Base-by-base conservation (phyloP, 2,329 filamentous ascomycete genomes). In the Plenodomus lindquistii region DNA sequence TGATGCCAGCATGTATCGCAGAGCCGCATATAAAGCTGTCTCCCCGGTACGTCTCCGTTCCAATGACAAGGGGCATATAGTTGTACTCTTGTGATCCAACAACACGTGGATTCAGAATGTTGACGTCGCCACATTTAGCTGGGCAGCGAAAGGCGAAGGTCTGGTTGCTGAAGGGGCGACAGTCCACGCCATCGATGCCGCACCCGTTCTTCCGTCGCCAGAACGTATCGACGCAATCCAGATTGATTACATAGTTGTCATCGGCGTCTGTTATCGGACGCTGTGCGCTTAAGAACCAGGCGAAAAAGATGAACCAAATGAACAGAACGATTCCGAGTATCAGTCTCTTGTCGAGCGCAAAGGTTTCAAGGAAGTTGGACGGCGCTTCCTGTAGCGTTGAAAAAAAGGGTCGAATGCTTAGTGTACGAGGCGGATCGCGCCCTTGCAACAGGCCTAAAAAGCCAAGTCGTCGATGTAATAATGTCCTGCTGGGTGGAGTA, bases 21-120 rank as follows among this genome's bases (percentile, higher is more conserved):
- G 91, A 81, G 49, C 85, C 86, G 66, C 91, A 96, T 41, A 96
- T 85, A 71, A 89, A 95, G 37, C 89, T 94, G 71, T 96, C 91
- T 3, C 89, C 91, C n/a, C 94, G 87, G 70, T 97, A 97, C 3
- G 87, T 75, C 0, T 85, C 80, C 3, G 80, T 79, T 17, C 82
- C 82, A 22, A 85, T 71, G 1, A 85, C 79, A 1, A 84, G 65
- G 4, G 75, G 76, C 24, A 74, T 75, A 58, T 84, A 84, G 46
- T 80, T 81, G 34, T 81, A 71, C 50, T 87, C 85, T 77, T 79
- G 64, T 53, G 83, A 81, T 16, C 89, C 89, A 5, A 93, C 87
- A 5, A 88, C 87, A 53, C 86, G 81, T 17, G 87, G 86, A 57
- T 91, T 89, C 37, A 89, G 74, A 0, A 88, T 78, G 57, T 81